Conservation (phyloP, 169 alveolate species). For the Eimeria necatrix region DNA sequence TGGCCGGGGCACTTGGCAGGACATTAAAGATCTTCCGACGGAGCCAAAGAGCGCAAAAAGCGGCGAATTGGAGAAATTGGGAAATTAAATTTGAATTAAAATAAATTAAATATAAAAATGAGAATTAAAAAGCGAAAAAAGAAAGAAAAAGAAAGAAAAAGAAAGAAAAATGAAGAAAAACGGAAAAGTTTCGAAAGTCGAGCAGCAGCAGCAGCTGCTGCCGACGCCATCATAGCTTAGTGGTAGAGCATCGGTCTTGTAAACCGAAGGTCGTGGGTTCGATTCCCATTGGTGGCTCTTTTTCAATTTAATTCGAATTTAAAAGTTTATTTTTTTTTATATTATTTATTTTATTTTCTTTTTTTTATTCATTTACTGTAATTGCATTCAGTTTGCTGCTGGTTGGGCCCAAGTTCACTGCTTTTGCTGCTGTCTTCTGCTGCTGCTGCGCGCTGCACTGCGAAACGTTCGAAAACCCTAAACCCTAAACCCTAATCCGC, state of each 20-base stretch:
- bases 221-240: conserved; percentile 80
- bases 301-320: neutral
- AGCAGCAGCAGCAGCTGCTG: no score
- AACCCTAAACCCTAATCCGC: neutral
- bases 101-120: no score
- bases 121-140: neutral
- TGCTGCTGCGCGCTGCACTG: no score
- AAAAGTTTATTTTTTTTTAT: no score
- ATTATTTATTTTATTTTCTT: no score
- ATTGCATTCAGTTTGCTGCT: no score
- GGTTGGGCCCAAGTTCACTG: no score
- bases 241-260: conserved; percentile 84
- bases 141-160: neutral
- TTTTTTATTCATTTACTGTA: no score
- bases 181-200: no score
- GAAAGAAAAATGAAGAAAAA: neutral
- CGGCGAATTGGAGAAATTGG: neutral
- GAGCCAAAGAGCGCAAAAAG: neutral
- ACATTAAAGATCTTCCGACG: no score
- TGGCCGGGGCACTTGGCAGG: no score
- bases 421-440: no score
- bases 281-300: conserved; percentile 82
- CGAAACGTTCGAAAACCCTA: neutral
- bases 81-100: neutral
- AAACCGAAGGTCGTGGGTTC: conserved; percentile 85